Evolutionary conservation across 164 flowering plant genomes (phyloP), one percentile per base, ranked within the genome.

Genomic region (Kalanchoe fedtschenkoi): DNA sequence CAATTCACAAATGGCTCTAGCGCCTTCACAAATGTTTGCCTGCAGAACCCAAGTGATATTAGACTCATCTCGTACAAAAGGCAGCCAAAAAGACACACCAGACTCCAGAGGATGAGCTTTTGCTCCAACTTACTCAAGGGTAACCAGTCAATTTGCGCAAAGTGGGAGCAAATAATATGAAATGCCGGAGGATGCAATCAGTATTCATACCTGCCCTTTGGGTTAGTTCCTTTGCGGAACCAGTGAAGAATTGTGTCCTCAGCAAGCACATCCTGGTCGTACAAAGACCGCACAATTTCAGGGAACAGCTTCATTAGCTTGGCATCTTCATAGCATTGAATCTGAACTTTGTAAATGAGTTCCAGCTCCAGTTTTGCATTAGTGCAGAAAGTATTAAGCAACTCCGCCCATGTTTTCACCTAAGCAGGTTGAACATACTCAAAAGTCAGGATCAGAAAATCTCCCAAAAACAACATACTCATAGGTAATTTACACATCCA

Each of bases 291-390:
- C 51, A 90, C 81, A 29, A 93, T 85, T 69, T 93, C 98, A 37
- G 97, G 98, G 75, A 93, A 93, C 63, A 93, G 65, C 76, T 93
- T 93, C 96, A 90, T 93, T 71, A 93, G 77, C 70, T 93, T 93
- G 15, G 98, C 82, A 76, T 93, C 98, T 74, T 93, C 98, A 60
- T 93, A 93, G 74, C 97, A 88, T 61, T 93, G 98, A 68, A 86
- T 81, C 76, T 90, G 98, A 51, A 93, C 88, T 75, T 90, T 90
- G 87, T 90, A 90, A 16, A 93, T 74, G 38, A 93, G 95, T 66
- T 93, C 99, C 70, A 90, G 82, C 78, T 93, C 91, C 47, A 90
- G 88, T 75, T 87, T 93, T 44, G 90, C 96, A 71, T 62, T 88
- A 60, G 88, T 87, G 75, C 99, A 93, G 74, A 85, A 90, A 37